Evolutionary conservation across 2,329 filamentous ascomycete genomes (phyloP).

Genomic region (Aspergillus fischeri): DNA sequence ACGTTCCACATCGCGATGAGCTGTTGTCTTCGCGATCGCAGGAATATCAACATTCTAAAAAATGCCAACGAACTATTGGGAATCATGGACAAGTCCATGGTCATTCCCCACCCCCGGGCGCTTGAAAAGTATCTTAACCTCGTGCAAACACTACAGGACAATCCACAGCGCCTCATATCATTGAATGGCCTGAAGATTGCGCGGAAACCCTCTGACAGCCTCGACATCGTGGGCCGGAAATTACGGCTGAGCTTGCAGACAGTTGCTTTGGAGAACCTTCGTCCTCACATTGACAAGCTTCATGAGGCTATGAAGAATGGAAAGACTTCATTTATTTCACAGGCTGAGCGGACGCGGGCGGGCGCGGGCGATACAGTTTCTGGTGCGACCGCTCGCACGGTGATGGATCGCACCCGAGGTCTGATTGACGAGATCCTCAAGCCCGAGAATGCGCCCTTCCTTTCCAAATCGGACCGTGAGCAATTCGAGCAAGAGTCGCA

Average conservation of each 20-base stretch:
- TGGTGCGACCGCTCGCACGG: conserved; percentile 18
- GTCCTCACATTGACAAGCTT: conserved; percentile 25
- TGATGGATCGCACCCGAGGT: conserved; percentile 25
- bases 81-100: conserved; percentile 49
- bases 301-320: conserved; percentile 24
- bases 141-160: conserved; percentile 20
- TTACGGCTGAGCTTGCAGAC: conserved; percentile 24
- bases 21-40: conserved; percentile 70
- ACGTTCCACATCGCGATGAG: conserved; percentile 71
- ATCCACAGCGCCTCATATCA: conserved; percentile 26
- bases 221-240: conserved; percentile 23
- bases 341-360: conserved; percentile 7
- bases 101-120: conserved; percentile 28
- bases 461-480: conserved; percentile 23
- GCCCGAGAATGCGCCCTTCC: conserved; percentile 14
- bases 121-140: conserved; percentile 29
- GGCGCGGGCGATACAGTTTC: conserved; percentile 20
- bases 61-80: conserved; percentile 64
- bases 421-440: conserved; percentile 36
- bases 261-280: conserved; percentile 21
- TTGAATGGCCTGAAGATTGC: conserved; percentile 23
- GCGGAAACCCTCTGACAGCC: conserved; percentile 10
- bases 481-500: conserved; percentile 22
- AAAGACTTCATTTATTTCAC: not conserved
- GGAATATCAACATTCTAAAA: conserved; percentile 65